Evolutionary conservation across 768 basidiomycete genomes (phyloP).

Genomic region (Hericium coralloides): DNA sequence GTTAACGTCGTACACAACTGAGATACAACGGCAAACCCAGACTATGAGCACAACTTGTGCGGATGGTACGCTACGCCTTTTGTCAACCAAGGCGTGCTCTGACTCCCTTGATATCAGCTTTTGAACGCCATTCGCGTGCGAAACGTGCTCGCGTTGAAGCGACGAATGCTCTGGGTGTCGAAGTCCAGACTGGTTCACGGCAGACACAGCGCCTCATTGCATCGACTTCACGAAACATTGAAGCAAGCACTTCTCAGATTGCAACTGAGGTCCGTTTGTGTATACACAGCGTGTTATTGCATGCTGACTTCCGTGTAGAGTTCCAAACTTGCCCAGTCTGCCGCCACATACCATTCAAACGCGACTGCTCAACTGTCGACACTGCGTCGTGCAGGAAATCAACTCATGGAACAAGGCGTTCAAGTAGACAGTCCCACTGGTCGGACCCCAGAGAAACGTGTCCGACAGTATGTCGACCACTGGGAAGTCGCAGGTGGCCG

Average conservation of each 20-base stretch:
- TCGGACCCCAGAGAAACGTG: conserved; percentile 66
- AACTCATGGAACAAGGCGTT: conserved; percentile 47
- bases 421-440: conserved; percentile 63
- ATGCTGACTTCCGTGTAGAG: conserved; percentile 25
- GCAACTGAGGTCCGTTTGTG: conserved; percentile 41
- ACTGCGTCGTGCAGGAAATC: conserved; percentile 40
- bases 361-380: conserved; percentile 35
- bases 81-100: neutral
- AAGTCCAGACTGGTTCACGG: conserved; percentile 44
- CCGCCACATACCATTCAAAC: conserved; percentile 35
- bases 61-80: conserved; percentile 28
- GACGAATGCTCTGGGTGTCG: conserved; percentile 37
- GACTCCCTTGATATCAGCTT: conserved; percentile 28
- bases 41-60: conserved; percentile 33
- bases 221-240: conserved; percentile 40
- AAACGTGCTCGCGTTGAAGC: conserved; percentile 64
- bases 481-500: conserved; percentile 67
- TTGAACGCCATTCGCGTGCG: conserved; percentile 50
- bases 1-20: conserved; percentile 39
- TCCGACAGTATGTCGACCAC: conserved; percentile 57
- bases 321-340: conserved; percentile 29
- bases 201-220: conserved; percentile 41
- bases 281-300: neutral
- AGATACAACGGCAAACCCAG: conserved; percentile 41
- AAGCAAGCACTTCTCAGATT: conserved; percentile 33